Base-by-base conservation (phyloP, 1,284 basidiomycete genomes). In the Athelia sp. region DNA sequence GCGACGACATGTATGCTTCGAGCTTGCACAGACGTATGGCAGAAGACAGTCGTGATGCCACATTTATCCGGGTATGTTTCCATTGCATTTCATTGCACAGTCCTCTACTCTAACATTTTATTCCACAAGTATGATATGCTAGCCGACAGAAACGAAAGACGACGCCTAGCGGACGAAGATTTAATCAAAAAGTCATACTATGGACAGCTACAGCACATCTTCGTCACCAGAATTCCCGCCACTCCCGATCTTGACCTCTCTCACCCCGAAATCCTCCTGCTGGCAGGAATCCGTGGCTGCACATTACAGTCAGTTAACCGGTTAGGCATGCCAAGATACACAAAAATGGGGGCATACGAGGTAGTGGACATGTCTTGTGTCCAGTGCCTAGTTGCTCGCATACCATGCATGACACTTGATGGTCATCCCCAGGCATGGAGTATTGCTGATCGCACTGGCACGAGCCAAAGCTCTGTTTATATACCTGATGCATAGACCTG, bases 111-210 rank as follows among this genome's bases (percentile, higher is more conserved):
- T 40, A 8, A 17, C 36, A 40, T 40, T 40, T 40, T 40, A 8
- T n/a, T 8, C 36, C 15, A 40, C 19, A 6, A 63, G 67, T 68
- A 68, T 50, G 50, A 61, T 21, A 51, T 57, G 18, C 45, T 57
- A 17, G 57, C 62, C 15, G 65, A 69, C 49, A 50, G 47, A 13
- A 51, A 65, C 48, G 56, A 53, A 2, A 48, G 51, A 9, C 35
- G 1, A 38, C n/a, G 15, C 15, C n/a, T 13, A 43, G 48, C 1
- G 38, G 57, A 15, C 56, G 15, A 21, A 29, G 13, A 21, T n/a
- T 55, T 23, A 45, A 52, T 10, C 29, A 34, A 1, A 15, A 56
- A 22, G 54, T 49, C 3, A 59, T 58, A 35, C 63, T 56, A 29
- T 6, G 11, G 61, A 13, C 52, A 46, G 18, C 32, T 55, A 42